Evolutionary conservation across 1,139 yeast genomes (phyloP), one percentile per base, ranked within the genome.

Genomic region (Geotrichum bryndzae): DNA sequence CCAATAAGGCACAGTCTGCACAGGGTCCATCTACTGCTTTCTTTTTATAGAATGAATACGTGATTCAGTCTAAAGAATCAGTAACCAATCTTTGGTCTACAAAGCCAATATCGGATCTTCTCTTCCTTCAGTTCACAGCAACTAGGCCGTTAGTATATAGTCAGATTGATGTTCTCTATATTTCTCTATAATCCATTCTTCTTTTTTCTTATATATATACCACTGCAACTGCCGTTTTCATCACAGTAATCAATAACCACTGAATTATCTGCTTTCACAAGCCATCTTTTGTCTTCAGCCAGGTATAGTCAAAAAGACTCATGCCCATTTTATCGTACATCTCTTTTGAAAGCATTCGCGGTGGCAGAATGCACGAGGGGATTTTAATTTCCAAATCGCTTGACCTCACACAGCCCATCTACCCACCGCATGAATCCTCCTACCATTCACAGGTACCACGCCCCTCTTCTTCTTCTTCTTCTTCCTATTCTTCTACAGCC

Each of bases 281-380:
- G 3, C 41, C 38, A 8, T 35, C 1, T 35, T 35, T 35, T 35
- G 8, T 35, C 41, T 35, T 35, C 27, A 25, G 1, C 27, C 27
- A 38, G 18, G n/a, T 13, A 38, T 13, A n/a, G 5, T 38, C 45
- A 38, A 38, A 1, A 38, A 3, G 18, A 38, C 38, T 4, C 25
- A 57, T 57, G 60, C 56, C 60, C 6, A 31, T 46, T 18, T 51
- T 57, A 27, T 58, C 50, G n/a, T 58, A 33, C 33, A 38, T 58
- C 7, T 31, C 57, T 6, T 58, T 53, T 53, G 60, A 58, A 53
- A 22, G 38, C 29, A 23, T 50, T 13, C 46, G 33, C 15, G 48
- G 50, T 6, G 46, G 52, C n/a, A 31, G 46, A 31, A 4, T 35
- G 1, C 56, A 58, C 15, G 60, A 58, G 48, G 60, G 60, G 1